phyloP scores from a whole-genome alignment of 164 flowering plant genomes.

The Brasenia schreberi region DNA sequence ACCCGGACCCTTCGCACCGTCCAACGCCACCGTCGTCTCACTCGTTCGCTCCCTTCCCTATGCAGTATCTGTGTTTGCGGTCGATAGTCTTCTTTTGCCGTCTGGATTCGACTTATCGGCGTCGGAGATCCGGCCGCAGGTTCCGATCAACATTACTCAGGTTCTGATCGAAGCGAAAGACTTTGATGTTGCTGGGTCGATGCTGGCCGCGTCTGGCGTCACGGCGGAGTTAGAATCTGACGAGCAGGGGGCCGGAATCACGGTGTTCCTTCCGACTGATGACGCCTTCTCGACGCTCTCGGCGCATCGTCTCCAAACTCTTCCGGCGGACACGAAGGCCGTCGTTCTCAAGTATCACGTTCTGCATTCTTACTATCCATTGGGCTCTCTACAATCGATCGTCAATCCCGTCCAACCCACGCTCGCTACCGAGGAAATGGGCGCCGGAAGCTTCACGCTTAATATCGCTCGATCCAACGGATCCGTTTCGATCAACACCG shows the following conservation, averaged over 20 bases:
- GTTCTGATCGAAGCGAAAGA: constrained; percentile 48
- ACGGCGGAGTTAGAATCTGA: constrained; percentile 59
- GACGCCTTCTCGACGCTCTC: constrained; percentile 56
- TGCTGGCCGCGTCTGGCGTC: constrained; percentile 77
- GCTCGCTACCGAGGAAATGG: constrained; percentile 67
- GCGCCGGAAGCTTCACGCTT: constrained; percentile 69
- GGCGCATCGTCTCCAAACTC: constrained; percentile 34
- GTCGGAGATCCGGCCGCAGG: constrained; percentile 46
- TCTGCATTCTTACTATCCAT: constrained; percentile 73
- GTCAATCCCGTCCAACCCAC: constrained; percentile 92
- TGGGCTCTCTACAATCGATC: constrained; percentile 73
- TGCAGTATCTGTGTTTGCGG: constrained; percentile 44
- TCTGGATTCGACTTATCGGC: constrained; percentile 39
- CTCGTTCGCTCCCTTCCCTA: constrained; percentile 44
- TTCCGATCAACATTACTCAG: constrained; percentile 54
- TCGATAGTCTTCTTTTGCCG: constrained; percentile 32
- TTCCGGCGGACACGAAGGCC: constrained; percentile 59
- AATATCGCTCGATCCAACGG: constrained; percentile 70
- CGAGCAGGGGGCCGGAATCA: constrained; percentile 84
- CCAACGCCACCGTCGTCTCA: constrained; percentile 47
- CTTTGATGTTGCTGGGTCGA: constrained; percentile 72
- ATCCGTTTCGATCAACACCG: constrained; percentile 56
- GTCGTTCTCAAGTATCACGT: constrained; percentile 67
- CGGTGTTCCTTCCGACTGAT: constrained; percentile 75
- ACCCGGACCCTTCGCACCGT: constrained; percentile 29